Evolutionary conservation across 176 grass and related monocot species (phyloP).

Genomic region (Calamus simplicifolius): DNA sequence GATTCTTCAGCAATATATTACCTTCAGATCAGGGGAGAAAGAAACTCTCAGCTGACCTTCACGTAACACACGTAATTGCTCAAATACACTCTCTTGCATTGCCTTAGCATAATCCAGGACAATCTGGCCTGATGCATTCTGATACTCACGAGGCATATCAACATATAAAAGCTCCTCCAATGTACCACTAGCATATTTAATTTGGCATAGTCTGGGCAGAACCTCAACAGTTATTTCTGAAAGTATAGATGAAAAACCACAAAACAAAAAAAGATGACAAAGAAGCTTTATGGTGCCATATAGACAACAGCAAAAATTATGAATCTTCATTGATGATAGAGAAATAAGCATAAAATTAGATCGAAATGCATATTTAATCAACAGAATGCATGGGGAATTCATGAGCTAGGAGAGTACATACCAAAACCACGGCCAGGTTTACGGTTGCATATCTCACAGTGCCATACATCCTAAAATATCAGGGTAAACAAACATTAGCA

Average conservation of each 20-base stretch:
- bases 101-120: constrained; percentile 95
- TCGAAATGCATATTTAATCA: too few relatives aligned
- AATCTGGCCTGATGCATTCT: constrained; percentile 82
- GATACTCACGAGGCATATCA: constrained; percentile 92
- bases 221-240: constrained; percentile 94
- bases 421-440: constrained; percentile 94
- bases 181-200: constrained; percentile 96
- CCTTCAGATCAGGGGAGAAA: constrained; percentile 97
- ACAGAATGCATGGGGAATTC: not conserved
- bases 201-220: constrained; percentile 86
- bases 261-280: not conserved
- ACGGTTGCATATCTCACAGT: constrained; percentile 92
- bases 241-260: constrained; percentile 1
- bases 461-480: constrained; percentile 74
- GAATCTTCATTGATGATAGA: too few relatives aligned
- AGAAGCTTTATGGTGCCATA: too few relatives aligned
- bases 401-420: constrained; percentile 27
- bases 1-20: constrained; percentile 18
- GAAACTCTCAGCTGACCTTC: constrained; percentile 90
- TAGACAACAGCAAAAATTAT: too few relatives aligned
- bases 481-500: too few relatives aligned
- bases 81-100: constrained; percentile 97
- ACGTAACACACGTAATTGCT: constrained; percentile 83
- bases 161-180: constrained; percentile 92
- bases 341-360: too few relatives aligned